These are phyloP conservation scores for Cystoisospora suis DNA, from an alignment of 169 alveolate species.

Conservation along the genomic window DNA sequence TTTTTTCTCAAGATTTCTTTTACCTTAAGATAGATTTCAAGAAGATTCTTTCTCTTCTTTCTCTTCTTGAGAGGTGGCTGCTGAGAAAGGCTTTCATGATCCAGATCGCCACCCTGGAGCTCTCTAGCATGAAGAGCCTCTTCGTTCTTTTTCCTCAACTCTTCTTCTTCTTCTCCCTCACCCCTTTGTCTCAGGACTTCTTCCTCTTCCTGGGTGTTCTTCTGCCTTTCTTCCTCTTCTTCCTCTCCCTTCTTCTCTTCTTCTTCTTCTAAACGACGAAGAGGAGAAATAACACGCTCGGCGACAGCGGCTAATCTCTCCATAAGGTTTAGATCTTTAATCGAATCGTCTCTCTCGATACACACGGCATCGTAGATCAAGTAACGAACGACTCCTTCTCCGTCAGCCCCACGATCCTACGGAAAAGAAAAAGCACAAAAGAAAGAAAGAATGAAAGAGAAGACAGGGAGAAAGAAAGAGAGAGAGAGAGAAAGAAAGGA, in stretches of 20 bases:
- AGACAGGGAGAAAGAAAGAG: background rate
- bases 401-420: slow-evolving; percentile 35
- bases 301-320: slow-evolving; percentile 82
- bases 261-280: slow-evolving; percentile 1
- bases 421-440: background rate
- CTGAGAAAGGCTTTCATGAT: no score
- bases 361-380: slow-evolving; percentile 86
- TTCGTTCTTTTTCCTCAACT: no score
- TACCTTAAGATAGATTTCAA: slow-evolving; percentile 38
- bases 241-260: background rate
- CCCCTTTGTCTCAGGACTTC: no score
- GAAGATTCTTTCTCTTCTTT: background rate
- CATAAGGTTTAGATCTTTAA: slow-evolving; percentile 76
- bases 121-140: no score
- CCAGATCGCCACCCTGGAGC: no score
- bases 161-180: no score
- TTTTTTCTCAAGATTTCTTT: no score
- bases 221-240: background rate
- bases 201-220: no score
- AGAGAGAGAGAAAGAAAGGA: background rate
- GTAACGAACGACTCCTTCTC: slow-evolving; percentile 66
- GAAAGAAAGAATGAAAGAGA: background rate
- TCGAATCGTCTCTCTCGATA: slow-evolving; percentile 80
- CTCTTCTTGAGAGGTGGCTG: background rate
- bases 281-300: slow-evolving; percentile 78